Evolutionary conservation across 345 rosid species (phyloP).

Genomic region (Leavenworthia alabamica): DNA sequence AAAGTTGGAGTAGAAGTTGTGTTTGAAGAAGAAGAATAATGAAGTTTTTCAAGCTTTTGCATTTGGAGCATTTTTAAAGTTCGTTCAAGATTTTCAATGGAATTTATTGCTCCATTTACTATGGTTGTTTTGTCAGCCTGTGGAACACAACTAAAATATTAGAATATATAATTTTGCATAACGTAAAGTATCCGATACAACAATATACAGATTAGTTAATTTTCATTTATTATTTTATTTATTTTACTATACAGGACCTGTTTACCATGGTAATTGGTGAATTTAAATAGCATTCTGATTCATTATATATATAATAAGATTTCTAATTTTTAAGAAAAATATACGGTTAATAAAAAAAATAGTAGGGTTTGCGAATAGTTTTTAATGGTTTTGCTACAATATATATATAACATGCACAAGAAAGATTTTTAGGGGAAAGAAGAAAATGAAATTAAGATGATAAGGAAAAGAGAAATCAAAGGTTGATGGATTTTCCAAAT

Average conservation of each 20-base stretch:
- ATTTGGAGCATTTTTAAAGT: constrained; percentile 39
- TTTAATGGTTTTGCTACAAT: not conserved
- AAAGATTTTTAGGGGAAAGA: not conserved
- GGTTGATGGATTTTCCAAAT: not conserved
- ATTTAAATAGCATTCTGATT: not conserved
- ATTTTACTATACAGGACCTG: not conserved
- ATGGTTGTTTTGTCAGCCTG: constrained; percentile 71
- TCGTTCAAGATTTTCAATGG: constrained; percentile 40
- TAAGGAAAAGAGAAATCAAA: constrained; percentile 3
- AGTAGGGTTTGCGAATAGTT: not conserved
- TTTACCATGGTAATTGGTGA: not conserved
- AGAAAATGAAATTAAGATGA: not conserved
- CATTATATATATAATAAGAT: not conserved
- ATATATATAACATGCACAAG: not conserved
- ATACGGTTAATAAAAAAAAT: not conserved
- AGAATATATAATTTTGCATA: constrained; percentile 1
- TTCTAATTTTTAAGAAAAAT: not conserved
- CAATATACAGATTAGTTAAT: not conserved
- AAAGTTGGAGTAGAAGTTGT: constrained; percentile 8
- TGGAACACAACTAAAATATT: not conserved
- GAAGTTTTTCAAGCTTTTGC: constrained; percentile 47
- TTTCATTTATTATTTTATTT: not conserved
- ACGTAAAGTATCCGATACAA: constrained; percentile 3
- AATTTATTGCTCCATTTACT: constrained; percentile 59
- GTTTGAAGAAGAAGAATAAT: constrained; percentile 21